A percentile compares a stretch with the other conserved stretches of the same genome.
These are phyloP conservation scores for Hyphopichia pseudoburtonii DNA, from an alignment of 1,139 yeast species.

Conservation along the genomic window DNA sequence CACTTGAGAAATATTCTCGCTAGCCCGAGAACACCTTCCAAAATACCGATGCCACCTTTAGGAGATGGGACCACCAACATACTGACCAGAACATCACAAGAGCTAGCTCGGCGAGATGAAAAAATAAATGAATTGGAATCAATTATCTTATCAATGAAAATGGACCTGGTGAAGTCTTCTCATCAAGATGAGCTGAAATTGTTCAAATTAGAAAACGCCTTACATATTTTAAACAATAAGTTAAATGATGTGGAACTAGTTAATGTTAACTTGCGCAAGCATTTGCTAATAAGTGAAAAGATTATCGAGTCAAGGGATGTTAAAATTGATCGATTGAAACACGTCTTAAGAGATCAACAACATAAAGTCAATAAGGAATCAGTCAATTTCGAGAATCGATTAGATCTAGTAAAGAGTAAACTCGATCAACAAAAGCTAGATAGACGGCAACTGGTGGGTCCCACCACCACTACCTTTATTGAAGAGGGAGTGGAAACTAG, in stretches of 20 bases:
- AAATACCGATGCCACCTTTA: slow-evolving; percentile 2
- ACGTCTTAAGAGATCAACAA: slow-evolving; percentile 53
- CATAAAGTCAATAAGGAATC: slow-evolving; percentile 50
- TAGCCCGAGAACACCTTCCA: slow-evolving; percentile 11
- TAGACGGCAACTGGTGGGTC: slow-evolving; percentile 4
- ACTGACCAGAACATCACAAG: slow-evolving; percentile 16
- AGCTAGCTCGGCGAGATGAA: slow-evolving; percentile 32
- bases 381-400: slow-evolving; percentile 51
- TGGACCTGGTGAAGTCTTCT: slow-evolving; percentile 31
- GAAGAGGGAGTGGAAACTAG: slow-evolving; percentile 1
- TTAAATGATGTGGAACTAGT: slow-evolving; percentile 41
- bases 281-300: slow-evolving; percentile 54
- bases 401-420: slow-evolving; percentile 44
- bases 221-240: slow-evolving; percentile 39
- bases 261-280: slow-evolving; percentile 40
- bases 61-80: not conserved
- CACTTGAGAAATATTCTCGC: slow-evolving; percentile 2
- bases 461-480: not conserved
- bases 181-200: slow-evolving; percentile 50
- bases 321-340: slow-evolving; percentile 57
- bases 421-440: slow-evolving; percentile 16
- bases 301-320: slow-evolving; percentile 60
- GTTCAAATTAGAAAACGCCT: slow-evolving; percentile 38
- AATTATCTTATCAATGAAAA: slow-evolving; percentile 34
- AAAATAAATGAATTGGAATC: slow-evolving; percentile 41